These are phyloP conservation scores for Saccharum officinarum DNA, from an alignment of 176 grass and related monocot genomes.

Conservation along the genomic window DNA sequence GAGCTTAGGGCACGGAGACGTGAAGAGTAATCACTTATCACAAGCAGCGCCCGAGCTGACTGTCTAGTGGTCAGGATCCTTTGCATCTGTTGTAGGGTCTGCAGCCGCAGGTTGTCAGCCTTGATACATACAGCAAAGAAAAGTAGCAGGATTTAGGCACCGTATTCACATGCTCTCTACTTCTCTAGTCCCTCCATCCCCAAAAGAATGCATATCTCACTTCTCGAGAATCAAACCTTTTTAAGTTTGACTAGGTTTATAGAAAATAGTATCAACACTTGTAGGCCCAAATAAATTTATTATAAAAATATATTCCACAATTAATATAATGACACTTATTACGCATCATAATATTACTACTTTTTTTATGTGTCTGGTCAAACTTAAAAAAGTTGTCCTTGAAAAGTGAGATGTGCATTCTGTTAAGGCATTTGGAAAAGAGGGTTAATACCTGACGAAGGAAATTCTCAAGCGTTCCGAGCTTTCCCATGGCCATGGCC, in stretches of 20 bases:
- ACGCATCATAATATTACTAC: neutral
- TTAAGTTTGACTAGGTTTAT: neutral
- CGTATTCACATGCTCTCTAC: constrained; percentile 6
- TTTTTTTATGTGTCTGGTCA: neutral
- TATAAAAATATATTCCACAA: neutral
- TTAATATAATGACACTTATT: neutral
- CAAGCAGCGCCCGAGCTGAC: constrained; percentile 74
- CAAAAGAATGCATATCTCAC: neutral
- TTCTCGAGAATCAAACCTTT: neutral
- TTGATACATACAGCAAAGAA: constrained; percentile 38
- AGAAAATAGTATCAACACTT: neutral
- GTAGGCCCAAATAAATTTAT: neutral
- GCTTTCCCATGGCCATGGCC: constrained; percentile 99
- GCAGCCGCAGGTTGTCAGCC: constrained; percentile 93
- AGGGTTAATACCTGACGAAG: constrained; percentile 75
- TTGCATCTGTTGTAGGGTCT: constrained; percentile 93
- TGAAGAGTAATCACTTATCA: constrained; percentile 90
- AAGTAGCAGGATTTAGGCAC: constrained; percentile 30
- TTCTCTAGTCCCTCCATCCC: neutral
- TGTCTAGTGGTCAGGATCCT: constrained; percentile 86
- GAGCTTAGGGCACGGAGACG: constrained; percentile 94
- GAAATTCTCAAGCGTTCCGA: constrained; percentile 94
- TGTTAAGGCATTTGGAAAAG: constrained; percentile 1
- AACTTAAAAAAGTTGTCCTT: neutral
- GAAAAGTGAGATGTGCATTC: neutral